A percentile compares a stretch with the other conserved stretches of the same genome.
phyloP scores from a whole-genome alignment of 2,329 filamentous ascomycete genomes.

The Pseudocercospora cruenta region DNA sequence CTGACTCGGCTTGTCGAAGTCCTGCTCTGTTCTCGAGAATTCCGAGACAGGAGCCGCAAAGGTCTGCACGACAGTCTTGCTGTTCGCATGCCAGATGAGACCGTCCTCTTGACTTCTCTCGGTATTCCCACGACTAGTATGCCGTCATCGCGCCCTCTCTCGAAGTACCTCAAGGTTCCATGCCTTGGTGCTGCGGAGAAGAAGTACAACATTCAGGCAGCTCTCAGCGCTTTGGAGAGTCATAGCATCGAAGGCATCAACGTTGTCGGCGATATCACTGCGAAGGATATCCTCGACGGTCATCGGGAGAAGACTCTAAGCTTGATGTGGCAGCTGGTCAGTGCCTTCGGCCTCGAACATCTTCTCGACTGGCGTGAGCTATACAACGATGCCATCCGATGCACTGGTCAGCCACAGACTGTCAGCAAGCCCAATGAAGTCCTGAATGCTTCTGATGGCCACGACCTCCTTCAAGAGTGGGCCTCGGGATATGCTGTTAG shows the following conservation, averaged over 20 bases:
- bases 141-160: constrained; percentile 45
- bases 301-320: constrained; percentile 67
- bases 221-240: constrained; percentile 56
- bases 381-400: constrained; percentile 47
- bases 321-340: constrained; percentile 63
- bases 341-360: constrained; percentile 57
- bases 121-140: background rate
- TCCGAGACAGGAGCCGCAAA: background rate
- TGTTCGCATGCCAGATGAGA: constrained; percentile 51
- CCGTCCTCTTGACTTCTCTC: constrained; percentile 44
- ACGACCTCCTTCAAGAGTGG: constrained; percentile 59
- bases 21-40: constrained; percentile 43
- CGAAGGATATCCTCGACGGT: constrained; percentile 65
- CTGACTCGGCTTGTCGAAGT: constrained; percentile 64
- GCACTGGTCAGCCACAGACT: background rate
- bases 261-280: constrained; percentile 50
- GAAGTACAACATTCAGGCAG: constrained; percentile 62
- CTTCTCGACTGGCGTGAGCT: constrained; percentile 62
- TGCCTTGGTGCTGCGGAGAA: constrained; percentile 60
- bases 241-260: constrained; percentile 45
- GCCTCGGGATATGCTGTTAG: constrained; percentile 48
- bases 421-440: background rate
- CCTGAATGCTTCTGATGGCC: constrained; percentile 17
- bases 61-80: constrained; percentile 47
- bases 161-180: constrained; percentile 62